Evolutionary conservation across 2,329 filamentous ascomycete genomes (phyloP).

Genomic region (Phaeosphaeria sp.): DNA sequence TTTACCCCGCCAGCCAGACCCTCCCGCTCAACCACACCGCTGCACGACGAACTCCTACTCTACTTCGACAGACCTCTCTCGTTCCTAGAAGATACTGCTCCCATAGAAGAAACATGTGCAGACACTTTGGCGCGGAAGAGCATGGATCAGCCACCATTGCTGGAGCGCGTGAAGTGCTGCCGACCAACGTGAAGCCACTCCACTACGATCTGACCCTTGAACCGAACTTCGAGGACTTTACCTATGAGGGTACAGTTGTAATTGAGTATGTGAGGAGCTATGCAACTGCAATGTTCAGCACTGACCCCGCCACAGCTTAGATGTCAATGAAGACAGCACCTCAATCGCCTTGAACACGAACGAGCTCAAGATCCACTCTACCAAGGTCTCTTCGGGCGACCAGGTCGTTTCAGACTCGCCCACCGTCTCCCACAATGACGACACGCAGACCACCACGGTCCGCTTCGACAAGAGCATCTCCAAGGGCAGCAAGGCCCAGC

Average conservation of each 20-base stretch:
- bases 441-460: slow-evolving; percentile 82
- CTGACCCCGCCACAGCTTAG: slow-evolving; percentile 61
- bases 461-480: slow-evolving; percentile 75
- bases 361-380: slow-evolving; percentile 82
- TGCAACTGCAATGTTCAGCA: neutral
- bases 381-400: slow-evolving; percentile 70
- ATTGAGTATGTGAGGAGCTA: slow-evolving; percentile 68
- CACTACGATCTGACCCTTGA: slow-evolving; percentile 94
- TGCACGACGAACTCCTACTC: slow-evolving; percentile 29
- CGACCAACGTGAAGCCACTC: slow-evolving; percentile 86
- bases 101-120: slow-evolving; percentile 78
- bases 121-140: slow-evolving; percentile 63
- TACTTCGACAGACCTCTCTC: slow-evolving; percentile 25
- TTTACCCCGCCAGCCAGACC: slow-evolving; percentile 37
- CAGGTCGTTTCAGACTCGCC: slow-evolving; percentile 67
- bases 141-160: slow-evolving; percentile 66
- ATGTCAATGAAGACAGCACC: slow-evolving; percentile 82
- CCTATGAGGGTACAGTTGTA: slow-evolving; percentile 81
- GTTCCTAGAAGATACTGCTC: slow-evolving; percentile 68
- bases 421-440: slow-evolving; percentile 74
- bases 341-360: slow-evolving; percentile 88
- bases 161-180: slow-evolving; percentile 81
- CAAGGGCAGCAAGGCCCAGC: slow-evolving; percentile 77
- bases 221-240: slow-evolving; percentile 86
- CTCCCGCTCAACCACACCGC: slow-evolving; percentile 26